Base-by-base conservation (phyloP, 495 filamentous ascomycete genomes). In the Echria macrotheca region DNA sequence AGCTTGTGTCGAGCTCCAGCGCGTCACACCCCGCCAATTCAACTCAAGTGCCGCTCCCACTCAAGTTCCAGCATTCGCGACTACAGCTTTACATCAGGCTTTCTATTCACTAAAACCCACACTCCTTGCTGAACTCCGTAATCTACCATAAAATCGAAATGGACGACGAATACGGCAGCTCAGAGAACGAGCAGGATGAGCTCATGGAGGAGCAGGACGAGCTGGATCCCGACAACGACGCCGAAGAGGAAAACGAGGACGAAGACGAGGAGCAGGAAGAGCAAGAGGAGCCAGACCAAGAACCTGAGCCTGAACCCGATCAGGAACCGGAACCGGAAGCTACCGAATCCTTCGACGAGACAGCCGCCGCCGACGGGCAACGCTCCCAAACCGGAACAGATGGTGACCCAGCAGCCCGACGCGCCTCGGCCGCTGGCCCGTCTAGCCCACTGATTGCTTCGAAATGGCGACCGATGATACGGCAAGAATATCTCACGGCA, bases 401-500 rank as follows among this genome's bases (percentile, higher is more conserved):
- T 19, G 28, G 26, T 15, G 15, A 47, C 9, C 36, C 24, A 10
- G 23, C 31, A 4, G 22, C 66, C 14, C 58, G 60, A 21, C 69
- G 69, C 28, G 69, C 73, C 5, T 77, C 79, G 1, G 70, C 73
- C 33, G 69, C 73, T 14, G n/a, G n/a, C n/a, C 77, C 77, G 3
- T 70, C 22, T 60, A 72, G 32, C 56, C 64, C 64, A 64, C 45
- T 70, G 44, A 47, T 62, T 49, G 66, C 67, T 29, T 60, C 57
- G 22, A 72, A 57, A 57, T 70, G 69, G 53, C 81, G 81, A 24
- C 90, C 86, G 0, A 78, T 69, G 32, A 73, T 91, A 25, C 84
- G 87, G n/a, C 68, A 84, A 23, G 94, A 95, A 59, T 87, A 81
- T 36, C 71, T 91, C 19, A 85, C 79, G 6, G 93, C 94, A n/a